Evolutionary conservation across 1,284 basidiomycete species (phyloP).

Genomic region (Leucoagaricus sp.): DNA sequence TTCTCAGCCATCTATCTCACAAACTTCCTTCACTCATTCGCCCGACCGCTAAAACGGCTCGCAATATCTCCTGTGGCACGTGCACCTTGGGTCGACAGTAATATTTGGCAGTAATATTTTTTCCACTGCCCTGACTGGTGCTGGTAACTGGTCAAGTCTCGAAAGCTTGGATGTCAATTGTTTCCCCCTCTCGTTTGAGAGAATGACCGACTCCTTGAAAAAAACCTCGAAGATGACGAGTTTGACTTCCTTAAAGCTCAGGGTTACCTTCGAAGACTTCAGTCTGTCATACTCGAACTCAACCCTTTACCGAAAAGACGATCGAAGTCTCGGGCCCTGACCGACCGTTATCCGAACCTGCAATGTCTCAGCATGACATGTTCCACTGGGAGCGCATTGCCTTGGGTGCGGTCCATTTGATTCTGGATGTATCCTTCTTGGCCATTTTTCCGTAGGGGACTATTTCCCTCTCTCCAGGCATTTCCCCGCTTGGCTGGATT

Average conservation of each 20-base stretch:
- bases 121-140: not conserved
- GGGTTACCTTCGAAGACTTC: conserved; percentile 4
- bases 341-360: conserved; percentile 1
- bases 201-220: not conserved
- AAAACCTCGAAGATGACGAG: not conserved
- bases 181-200: conserved; percentile 1
- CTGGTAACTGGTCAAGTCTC: conserved; percentile 2
- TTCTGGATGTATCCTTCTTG: no score
- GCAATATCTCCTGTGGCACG: conserved; percentile 3
- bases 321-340: not conserved
- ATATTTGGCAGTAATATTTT: conserved; percentile 4
- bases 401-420: conserved; percentile 1
- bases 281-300: not conserved
- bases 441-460: not conserved
- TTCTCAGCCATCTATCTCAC: not conserved
- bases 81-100: not conserved
- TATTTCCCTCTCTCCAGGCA: not conserved
- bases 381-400: not conserved
- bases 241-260: conserved; percentile 2
- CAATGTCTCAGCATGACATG: not conserved
- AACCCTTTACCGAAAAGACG: not conserved
- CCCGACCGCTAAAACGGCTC: not conserved
- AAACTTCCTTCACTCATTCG: not conserved
- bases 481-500: not conserved
- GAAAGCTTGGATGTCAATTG: conserved; percentile 5